Evolutionary conservation across 2,329 filamentous ascomycete genomes (phyloP), one percentile per base, ranked within the genome.

Genomic region (Penicillium sp.): DNA sequence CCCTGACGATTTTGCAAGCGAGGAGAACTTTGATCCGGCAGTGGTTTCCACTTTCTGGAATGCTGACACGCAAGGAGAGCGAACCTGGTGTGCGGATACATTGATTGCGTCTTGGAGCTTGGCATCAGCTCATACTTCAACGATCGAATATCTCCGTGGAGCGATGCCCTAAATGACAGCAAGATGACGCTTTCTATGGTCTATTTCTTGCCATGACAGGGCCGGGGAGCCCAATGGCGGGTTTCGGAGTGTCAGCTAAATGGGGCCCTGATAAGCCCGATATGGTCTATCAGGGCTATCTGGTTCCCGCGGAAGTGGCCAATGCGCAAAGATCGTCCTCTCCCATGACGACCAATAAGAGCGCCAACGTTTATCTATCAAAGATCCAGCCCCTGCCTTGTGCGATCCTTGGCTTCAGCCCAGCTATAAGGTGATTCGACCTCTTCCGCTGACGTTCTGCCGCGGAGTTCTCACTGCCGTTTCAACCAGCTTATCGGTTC

Each of bases 231-330:
- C 17, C 19, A 8, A 17, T 8, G 44, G 19, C 19, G 44, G 23
- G n/a, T 49, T 49, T 50, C 19, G 19, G 31, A 35, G 23, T 53
- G 56, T 59, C 56, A 59, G 8, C 15, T 7, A 19, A 56, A 56
- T 26, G 26, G 49, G 26, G 23, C 9, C 51, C 29, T 23, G 57
- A 60, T 60, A 60, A 60, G 57, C 11, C 38, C 21, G 44, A 48
- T 49, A 54, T 47, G 13, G 30, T 17, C 23, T 54, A 54, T 54
- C 50, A 59, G 7, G 23, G 26, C 56, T 59, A 54, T 54, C 52
- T 46, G 38, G 11, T 38, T n/a, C 52, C 56, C 56, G 56, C 56
- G 56, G 56, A 59, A 38, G 56, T 59, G 49, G 49, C 29, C 41
- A 15, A 47, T 9, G 21, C 50, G 29, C 50, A 46, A 46, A 30